Base-by-base conservation (phyloP, 1,284 basidiomycete genomes). In the Heliocybe sulcata region DNA sequence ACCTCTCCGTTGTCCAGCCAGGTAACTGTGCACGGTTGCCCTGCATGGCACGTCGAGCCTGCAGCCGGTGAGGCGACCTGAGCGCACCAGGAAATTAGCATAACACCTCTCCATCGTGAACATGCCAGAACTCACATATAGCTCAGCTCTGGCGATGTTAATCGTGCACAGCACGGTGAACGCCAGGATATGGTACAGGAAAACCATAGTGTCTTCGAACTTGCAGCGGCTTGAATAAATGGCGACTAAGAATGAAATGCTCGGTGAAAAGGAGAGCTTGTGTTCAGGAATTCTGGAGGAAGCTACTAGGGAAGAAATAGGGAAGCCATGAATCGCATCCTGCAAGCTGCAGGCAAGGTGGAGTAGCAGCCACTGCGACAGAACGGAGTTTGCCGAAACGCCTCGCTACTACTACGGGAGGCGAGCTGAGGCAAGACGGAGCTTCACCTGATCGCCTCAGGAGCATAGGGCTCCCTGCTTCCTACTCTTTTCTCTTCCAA, bases 1-100 rank as follows among this genome's bases (percentile, higher is more conserved):
- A 56, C 52, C n/a, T 58, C 50, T 14, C 86, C 85, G 56, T 88
- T 71, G 52, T 88, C 85, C 0, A 80, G 54, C 84, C 85, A 88
- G 52, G 72, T 56, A 1, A 87, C 74, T 0, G 64, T 67, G 65
- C 81, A 85, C 12, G 74, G 56, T 58, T 80, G 64, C 11, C 80
- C 82, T 26, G 68, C 85, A 45, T 67, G 67, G 62, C 82, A 86
- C 3, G 67, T 67, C 2, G 75, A 71, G 35, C 68, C 61, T 47
- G 63, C 53, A 3, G 64, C 55, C 16, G 85, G 85, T 51, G 72
- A 57, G 33, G 76, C 71, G 45, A 86, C 73, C 85, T 87, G 19
- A 56, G 31, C 31, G 14, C n/a, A 31, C 42, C 3, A 38, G 35
- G 20, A 47, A 29, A 51, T 51, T 27, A 55, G 20, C 9, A 35